Conservation (phyloP, 2,329 filamentous ascomycete genomes). For the Exophiala viscosa region DNA sequence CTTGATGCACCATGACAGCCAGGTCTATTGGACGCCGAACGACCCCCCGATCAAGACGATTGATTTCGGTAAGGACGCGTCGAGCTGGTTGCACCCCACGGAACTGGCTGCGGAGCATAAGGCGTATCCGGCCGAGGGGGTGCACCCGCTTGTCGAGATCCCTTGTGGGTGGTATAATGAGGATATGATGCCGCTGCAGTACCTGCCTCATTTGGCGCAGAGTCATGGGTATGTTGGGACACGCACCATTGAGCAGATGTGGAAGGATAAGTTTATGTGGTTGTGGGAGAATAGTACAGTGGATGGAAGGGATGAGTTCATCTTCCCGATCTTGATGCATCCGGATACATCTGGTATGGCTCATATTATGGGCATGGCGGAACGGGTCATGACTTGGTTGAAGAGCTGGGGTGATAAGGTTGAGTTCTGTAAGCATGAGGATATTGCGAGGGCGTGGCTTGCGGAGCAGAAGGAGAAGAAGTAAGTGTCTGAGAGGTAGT, state of each 20-base stretch:
- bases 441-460: too few relatives aligned
- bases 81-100: slow-evolving; percentile 43
- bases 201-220: slow-evolving; percentile 44
- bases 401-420: neutral
- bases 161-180: slow-evolving; percentile 52
- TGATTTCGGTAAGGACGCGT: slow-evolving; percentile 39
- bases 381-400: neutral
- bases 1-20: slow-evolving; percentile 42
- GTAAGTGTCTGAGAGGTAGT: too few relatives aligned
- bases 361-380: slow-evolving; percentile 46
- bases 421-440: too few relatives aligned
- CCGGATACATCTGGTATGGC: slow-evolving; percentile 60
- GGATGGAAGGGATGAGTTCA: slow-evolving; percentile 31
- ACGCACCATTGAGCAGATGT: slow-evolving; percentile 49
- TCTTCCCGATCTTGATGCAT: slow-evolving; percentile 55
- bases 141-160: slow-evolving; percentile 43
- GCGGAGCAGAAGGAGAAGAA: too few relatives aligned
- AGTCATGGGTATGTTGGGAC: slow-evolving; percentile 49
- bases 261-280: slow-evolving; percentile 47
- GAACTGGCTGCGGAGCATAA: slow-evolving; percentile 27
- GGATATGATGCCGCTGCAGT: slow-evolving; percentile 51
- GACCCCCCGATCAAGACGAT: slow-evolving; percentile 36
- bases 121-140: slow-evolving; percentile 25
- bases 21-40: slow-evolving; percentile 40
- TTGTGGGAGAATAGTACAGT: slow-evolving; percentile 34